Percentiles rank a stretch among this genome's conserved stretches.
Evolutionary conservation across 129 eudicot species (phyloP).

Genomic region (Gnaphalium uliginosum): DNA sequence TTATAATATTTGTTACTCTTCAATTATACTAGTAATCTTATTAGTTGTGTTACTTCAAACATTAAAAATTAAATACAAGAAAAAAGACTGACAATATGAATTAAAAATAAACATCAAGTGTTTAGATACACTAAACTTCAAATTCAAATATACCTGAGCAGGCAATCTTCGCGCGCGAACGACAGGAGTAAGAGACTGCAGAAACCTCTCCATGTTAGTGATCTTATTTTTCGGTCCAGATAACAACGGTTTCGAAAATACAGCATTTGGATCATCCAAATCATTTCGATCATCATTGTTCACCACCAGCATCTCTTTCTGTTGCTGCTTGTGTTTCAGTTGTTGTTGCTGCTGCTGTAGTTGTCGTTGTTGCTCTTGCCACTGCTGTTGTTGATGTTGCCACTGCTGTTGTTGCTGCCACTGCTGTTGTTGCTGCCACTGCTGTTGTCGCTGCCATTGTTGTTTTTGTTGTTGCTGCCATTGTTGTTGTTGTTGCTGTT

Average conservation of each 20-base stretch:
- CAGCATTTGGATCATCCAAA: neutral
- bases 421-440: neutral
- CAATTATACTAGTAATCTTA: too few relatives aligned
- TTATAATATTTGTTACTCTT: neutral
- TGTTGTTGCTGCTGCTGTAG: too few relatives aligned
- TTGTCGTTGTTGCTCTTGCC: neutral
- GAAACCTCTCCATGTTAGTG: neutral
- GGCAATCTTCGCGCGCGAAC: conserved; percentile 19
- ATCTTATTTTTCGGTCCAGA: neutral
- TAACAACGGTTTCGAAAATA: neutral
- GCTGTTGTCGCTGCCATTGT: too few relatives aligned
- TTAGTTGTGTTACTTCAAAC: neutral
- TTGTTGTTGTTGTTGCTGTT: too few relatives aligned
- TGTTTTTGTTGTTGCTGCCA: too few relatives aligned
- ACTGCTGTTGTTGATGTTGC: neutral
- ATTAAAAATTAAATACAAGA: too few relatives aligned
- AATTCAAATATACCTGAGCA: conserved; percentile 42
- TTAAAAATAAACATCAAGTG: too few relatives aligned
- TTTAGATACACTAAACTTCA: neutral
- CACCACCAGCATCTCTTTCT: too few relatives aligned
- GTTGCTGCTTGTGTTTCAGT: too few relatives aligned
- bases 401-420: neutral
- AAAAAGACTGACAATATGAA: too few relatives aligned
- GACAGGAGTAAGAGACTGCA: neutral
- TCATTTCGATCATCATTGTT: too few relatives aligned